Conservation (phyloP, 208 protist species). For the Crithidia brevicula region DNA sequence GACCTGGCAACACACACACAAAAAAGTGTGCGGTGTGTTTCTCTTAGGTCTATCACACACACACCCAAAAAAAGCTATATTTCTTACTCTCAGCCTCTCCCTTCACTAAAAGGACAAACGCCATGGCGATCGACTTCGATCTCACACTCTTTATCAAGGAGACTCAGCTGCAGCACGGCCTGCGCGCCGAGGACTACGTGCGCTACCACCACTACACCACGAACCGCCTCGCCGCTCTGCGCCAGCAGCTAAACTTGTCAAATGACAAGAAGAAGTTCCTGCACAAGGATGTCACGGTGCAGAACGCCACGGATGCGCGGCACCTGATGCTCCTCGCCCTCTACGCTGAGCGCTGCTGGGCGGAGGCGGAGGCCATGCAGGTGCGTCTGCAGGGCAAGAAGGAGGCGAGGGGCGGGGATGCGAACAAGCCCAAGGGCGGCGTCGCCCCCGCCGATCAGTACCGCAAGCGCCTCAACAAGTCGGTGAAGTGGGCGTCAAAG, state of each 20-base stretch:
- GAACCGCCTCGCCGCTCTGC: slow-evolving; percentile 77
- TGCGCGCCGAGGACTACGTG: slow-evolving; percentile 82
- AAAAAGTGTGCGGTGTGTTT: too few species aligned
- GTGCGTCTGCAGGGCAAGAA: slow-evolving; percentile 50
- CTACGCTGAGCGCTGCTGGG: slow-evolving; percentile 88
- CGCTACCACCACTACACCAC: slow-evolving; percentile 84
- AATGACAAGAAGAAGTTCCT: slow-evolving; percentile 86
- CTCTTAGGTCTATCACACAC: too few species aligned
- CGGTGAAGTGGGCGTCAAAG: slow-evolving; percentile 78
- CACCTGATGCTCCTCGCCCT: slow-evolving; percentile 82
- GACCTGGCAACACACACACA: too few species aligned
- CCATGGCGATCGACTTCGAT: slow-evolving; percentile 67
- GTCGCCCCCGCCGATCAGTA: slow-evolving; percentile 60
- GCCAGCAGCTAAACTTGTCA: slow-evolving; percentile 71
- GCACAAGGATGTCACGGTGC: slow-evolving; percentile 67
- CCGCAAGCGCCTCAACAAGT: slow-evolving; percentile 90
- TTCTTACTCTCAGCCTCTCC: slow-evolving; percentile 6
- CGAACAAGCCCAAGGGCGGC: slow-evolving; percentile 60
- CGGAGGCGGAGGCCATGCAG: slow-evolving; percentile 69
- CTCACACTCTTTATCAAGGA: slow-evolving; percentile 82
- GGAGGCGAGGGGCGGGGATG: slow-evolving; percentile 25
- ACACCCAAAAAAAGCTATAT: too few species aligned
- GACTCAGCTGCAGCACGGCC: slow-evolving; percentile 87
- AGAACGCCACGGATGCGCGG: slow-evolving; percentile 61
- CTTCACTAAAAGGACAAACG: neutral